Conservation (phyloP, 2,329 filamentous ascomycete species). For the Remersonia thermophila region DNA sequence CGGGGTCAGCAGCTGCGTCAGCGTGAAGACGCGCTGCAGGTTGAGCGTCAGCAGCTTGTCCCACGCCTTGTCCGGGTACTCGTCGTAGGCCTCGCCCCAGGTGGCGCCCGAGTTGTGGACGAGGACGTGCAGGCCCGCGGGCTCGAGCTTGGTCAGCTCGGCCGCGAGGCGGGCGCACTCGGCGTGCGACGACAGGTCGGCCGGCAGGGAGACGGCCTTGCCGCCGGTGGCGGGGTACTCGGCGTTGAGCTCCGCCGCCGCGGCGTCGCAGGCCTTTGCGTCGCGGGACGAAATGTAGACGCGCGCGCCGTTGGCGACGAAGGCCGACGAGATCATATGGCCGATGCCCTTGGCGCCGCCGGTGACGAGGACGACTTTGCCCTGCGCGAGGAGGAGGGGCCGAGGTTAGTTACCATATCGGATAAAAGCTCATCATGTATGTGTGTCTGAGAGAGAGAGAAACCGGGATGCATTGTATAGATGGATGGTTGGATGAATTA, state of each 20-base stretch:
- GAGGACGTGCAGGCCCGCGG: constrained; percentile 42
- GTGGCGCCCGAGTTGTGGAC: constrained; percentile 55
- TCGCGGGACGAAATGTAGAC: constrained; percentile 58
- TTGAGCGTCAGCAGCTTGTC: constrained; percentile 50
- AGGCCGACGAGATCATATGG: constrained; percentile 55
- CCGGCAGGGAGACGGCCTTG: constrained; percentile 43
- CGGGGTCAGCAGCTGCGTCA: constrained; percentile 49
- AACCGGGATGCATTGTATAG: no score
- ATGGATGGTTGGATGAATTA: constrained; percentile 20
- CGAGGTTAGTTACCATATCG: no score
- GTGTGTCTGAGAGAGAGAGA: no score
- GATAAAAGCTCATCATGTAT: no score
- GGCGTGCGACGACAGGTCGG: constrained; percentile 49
- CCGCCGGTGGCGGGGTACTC: constrained; percentile 30
- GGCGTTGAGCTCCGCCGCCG: constrained; percentile 44
- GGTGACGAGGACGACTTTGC: constrained; percentile 47
- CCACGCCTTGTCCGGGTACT: constrained; percentile 47
- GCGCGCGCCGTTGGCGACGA: constrained; percentile 49
- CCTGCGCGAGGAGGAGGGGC: constrained; percentile 21
- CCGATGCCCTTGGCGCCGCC: constrained; percentile 52
- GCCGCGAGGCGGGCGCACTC: constrained; percentile 42
- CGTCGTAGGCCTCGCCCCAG: constrained; percentile 49
- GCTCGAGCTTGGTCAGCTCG: constrained; percentile 37
- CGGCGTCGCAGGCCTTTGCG: constrained; percentile 41
- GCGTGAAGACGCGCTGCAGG: constrained; percentile 55